phyloP scores from a whole-genome alignment of 2,329 filamentous ascomycete species.

The Capronia coronata region DNA sequence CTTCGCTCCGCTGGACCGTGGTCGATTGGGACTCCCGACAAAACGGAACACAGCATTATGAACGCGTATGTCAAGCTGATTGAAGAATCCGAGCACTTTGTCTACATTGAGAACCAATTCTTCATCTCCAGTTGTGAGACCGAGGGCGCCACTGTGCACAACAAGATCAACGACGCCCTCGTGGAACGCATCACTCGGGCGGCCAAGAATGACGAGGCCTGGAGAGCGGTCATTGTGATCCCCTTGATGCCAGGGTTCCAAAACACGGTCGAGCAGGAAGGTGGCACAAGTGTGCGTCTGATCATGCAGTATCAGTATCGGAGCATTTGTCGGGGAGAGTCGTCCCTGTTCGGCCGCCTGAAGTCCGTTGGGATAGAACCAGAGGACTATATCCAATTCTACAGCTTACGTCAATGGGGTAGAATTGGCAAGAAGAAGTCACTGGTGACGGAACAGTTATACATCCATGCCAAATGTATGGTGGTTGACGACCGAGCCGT shows the following conservation, averaged over 20 bases:
- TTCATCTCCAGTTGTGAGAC: conserved; percentile 92
- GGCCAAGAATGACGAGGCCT: conserved; percentile 74
- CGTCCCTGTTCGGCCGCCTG: conserved; percentile 84
- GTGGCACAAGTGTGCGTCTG: conserved; percentile 86
- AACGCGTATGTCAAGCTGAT: conserved; percentile 93
- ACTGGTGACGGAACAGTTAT: conserved; percentile 89
- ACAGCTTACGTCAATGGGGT: conserved; percentile 85
- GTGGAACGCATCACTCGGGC: conserved; percentile 87
- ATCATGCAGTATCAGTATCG: conserved; percentile 97
- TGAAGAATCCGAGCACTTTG: conserved; percentile 88
- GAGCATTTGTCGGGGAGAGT: conserved; percentile 87
- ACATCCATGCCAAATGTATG: conserved; percentile 97
- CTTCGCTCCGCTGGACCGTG: conserved; percentile 82
- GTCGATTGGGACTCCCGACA: conserved; percentile 79
- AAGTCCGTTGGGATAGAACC: conserved; percentile 76
- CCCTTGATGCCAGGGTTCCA: conserved; percentile 98
- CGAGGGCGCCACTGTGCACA: conserved; percentile 78
- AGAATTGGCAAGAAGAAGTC: conserved; percentile 75
- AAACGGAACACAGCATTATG: conserved; percentile 90
- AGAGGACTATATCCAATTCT: conserved; percentile 93
- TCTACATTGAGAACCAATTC: conserved; percentile 99
- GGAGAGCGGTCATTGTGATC: conserved; percentile 84
- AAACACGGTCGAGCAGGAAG: conserved; percentile 88
- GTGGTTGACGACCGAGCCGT: conserved; percentile 89
- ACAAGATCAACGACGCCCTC: conserved; percentile 87